Evolutionary conservation across 805 yeast genomes (phyloP).

Genomic region (Candida sonorensis): DNA sequence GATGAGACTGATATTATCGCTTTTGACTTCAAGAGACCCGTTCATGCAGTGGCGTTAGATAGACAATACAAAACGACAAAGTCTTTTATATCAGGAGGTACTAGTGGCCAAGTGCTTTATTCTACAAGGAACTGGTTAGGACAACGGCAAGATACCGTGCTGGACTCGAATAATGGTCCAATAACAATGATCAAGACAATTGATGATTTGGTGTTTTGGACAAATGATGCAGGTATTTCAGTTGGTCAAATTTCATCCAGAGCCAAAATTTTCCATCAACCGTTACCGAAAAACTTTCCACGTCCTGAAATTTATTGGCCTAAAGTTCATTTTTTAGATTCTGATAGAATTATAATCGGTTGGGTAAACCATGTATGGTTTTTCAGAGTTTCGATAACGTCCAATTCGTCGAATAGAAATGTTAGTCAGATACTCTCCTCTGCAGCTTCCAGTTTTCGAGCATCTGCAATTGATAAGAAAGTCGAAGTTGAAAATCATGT

Average conservation of each 20-base stretch:
- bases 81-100: conserved; percentile 82
- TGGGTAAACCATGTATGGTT: conserved; percentile 85
- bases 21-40: conserved; percentile 79
- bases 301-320: conserved; percentile 86
- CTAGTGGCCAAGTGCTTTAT: conserved; percentile 71
- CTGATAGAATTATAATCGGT: conserved; percentile 62
- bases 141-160: conserved; percentile 57
- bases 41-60: conserved; percentile 80
- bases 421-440: conserved; percentile 40
- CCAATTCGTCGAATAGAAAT: conserved; percentile 4
- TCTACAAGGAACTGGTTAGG: conserved; percentile 87
- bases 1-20: conserved; percentile 63
- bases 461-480: conserved; percentile 31
- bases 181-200: conserved; percentile 60
- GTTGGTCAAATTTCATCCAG: conserved; percentile 53
- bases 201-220: conserved; percentile 70
- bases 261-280: conserved; percentile 42
- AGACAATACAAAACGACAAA: conserved; percentile 55
- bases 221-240: conserved; percentile 74
- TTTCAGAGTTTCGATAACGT: conserved; percentile 13
- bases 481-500: conserved; percentile 42
- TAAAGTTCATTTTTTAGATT: conserved; percentile 56
- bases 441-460: conserved; percentile 47
- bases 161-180: conserved; percentile 61
- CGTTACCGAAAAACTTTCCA: conserved; percentile 48